Evolutionary conservation across 1,284 basidiomycete genomes (phyloP).

Genomic region (Coniferiporia sulphurascens): DNA sequence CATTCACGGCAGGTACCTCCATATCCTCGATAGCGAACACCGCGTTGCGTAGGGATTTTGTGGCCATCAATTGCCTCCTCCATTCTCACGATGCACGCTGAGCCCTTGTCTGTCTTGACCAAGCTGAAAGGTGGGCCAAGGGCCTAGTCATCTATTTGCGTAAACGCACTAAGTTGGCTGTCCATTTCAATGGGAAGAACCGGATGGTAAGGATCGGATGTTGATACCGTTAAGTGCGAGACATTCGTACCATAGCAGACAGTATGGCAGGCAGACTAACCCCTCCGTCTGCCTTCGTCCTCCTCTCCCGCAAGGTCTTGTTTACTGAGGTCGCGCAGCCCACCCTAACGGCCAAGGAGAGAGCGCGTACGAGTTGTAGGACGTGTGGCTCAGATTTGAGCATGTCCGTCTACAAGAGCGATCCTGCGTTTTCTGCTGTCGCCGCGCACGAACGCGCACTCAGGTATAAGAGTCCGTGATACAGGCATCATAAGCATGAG

Average conservation of each 20-base stretch:
- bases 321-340: conserved; percentile 56
- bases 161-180: too few species aligned
- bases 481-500: too few species aligned
- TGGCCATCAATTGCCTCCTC: too few species aligned
- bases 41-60: too few species aligned
- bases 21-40: too few species aligned
- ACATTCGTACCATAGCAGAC: conserved; percentile 70
- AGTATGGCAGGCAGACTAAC: conserved; percentile 57
- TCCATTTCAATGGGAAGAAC: too few species aligned
- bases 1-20: conserved; percentile 63
- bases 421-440: conserved; percentile 87
- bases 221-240: too few species aligned
- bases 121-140: conserved; percentile 94
- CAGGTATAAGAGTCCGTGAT: too few species aligned
- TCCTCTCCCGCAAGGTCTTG: conserved; percentile 56
- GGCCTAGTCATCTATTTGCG: conserved; percentile 51
- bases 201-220: too few species aligned
- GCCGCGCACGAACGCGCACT: conserved; percentile 55
- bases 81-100: conserved; percentile 47
- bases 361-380: conserved; percentile 39
- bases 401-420: conserved; percentile 77
- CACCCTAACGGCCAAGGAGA: conserved; percentile 59
- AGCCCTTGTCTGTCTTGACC: conserved; percentile 71
- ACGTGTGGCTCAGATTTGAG: conserved; percentile 73
- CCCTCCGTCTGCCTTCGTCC: conserved; percentile 63